These are phyloP conservation scores for Colletotrichum simmondsii DNA, from an alignment of 2,329 filamentous ascomycete genomes.

Conservation along the genomic window DNA sequence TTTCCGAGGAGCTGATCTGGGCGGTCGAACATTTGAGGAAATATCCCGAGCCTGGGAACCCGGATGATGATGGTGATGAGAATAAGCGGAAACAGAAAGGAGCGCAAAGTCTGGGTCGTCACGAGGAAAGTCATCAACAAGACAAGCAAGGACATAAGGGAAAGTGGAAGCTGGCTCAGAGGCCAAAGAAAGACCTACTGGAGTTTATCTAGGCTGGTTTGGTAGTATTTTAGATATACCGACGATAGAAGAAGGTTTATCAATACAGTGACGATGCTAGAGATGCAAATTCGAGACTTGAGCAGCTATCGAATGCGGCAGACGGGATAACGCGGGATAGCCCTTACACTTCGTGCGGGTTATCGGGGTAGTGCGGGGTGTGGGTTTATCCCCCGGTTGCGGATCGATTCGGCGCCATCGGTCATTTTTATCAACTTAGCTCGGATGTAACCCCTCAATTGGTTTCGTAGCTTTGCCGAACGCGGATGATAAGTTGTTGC, in stretches of 20 bases:
- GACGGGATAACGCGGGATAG: background rate
- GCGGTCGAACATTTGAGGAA: slow-evolving; percentile 60
- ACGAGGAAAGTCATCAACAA: background rate
- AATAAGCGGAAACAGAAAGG: background rate
- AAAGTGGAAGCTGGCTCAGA: background rate
- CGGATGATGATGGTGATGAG: background rate
- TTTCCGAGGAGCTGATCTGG: slow-evolving; percentile 56
- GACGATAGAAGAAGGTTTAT: no score
- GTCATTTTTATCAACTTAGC: background rate
- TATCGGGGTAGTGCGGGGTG: background rate
- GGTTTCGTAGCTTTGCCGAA: background rate
- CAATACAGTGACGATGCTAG: no score
- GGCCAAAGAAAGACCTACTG: slow-evolving; percentile 21
- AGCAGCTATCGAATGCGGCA: no score
- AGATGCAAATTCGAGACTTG: no score
- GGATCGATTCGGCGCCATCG: background rate
- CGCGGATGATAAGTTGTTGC: background rate
- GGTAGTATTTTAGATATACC: background rate
- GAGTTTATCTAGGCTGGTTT: slow-evolving; percentile 8
- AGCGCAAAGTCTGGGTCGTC: no score
- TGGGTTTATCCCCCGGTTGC: background rate
- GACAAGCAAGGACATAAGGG: background rate
- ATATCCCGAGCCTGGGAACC: slow-evolving; percentile 52
- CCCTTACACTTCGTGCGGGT: background rate
- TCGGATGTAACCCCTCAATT: background rate